These are phyloP conservation scores for Didymella segeticola DNA, from an alignment of 2,329 filamentous ascomycete genomes.

Conservation along the genomic window DNA sequence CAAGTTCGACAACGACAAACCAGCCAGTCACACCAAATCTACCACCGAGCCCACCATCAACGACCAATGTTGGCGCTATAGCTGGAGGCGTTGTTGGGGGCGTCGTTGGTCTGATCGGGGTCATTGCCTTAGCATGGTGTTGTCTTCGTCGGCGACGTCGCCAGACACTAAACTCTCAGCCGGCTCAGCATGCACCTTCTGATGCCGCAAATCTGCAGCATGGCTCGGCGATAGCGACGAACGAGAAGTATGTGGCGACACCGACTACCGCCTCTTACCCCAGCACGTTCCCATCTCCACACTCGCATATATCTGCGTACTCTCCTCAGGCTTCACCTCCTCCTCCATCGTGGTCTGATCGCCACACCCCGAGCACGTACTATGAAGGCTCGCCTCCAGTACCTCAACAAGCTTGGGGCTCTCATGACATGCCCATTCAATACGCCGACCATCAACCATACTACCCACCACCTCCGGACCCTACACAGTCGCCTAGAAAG, in stretches of 20 bases:
- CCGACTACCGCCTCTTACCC: neutral
- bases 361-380: neutral
- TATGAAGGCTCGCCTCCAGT: neutral
- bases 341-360: constrained; percentile 1
- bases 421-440: neutral
- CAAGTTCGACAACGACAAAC: neutral
- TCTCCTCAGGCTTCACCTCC: neutral
- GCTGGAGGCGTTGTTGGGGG: constrained; percentile 46
- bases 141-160: constrained; percentile 28
- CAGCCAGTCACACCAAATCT: neutral
- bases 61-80: constrained; percentile 26
- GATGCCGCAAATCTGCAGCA: neutral
- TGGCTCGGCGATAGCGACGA: neutral
- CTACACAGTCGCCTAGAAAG: neutral
- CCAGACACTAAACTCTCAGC: neutral
- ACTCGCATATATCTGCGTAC: neutral
- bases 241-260: constrained; percentile 14
- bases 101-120: constrained; percentile 24
- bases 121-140: constrained; percentile 24
- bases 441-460: neutral
- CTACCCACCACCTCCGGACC: neutral
- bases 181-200: neutral
- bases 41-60: neutral
- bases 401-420: neutral
- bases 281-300: neutral